Evolutionary conservation across 192 early-diverging fungal genomes (phyloP), one percentile per base, ranked within the genome.

Genomic region (Blastocladiella britannica): DNA sequence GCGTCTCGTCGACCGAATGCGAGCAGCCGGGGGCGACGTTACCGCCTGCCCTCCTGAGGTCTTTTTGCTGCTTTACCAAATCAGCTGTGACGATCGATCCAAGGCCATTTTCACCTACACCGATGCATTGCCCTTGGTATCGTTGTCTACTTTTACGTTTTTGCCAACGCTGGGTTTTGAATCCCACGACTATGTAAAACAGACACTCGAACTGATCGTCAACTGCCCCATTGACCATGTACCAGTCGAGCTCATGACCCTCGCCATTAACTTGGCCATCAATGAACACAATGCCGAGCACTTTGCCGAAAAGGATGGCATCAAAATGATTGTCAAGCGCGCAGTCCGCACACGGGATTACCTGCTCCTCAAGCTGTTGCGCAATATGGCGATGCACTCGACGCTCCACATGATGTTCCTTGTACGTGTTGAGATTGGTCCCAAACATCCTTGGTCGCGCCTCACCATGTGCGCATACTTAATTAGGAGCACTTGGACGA

Each of bases 401-500:
- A 71, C 65, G 24, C 54, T 59, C 4, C 56, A 56, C 52, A 63
- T 73, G 58, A 28, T 62, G 56, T 78, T 78, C 57, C 57, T 76
- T 62, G 73, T 72, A 55, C 23, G 56, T n/a, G n/a, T n/a, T 53
- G 15, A 26, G 0, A 7, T 56, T 30, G 22, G 55, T 2, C 25
- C 54, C n/a, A 22, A 23, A 54, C n/a, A n/a, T n/a, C n/a, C n/a
- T n/a, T n/a, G n/a, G n/a, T n/a, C n/a, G n/a, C n/a, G n/a, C n/a
- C n/a, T n/a, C n/a, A n/a, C n/a, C n/a, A n/a, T n/a, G n/a, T n/a
- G n/a, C n/a, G n/a, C n/a, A n/a, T n/a, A n/a, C n/a, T n/a, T n/a
- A n/a, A n/a, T n/a, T 51, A 74, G 72, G 75, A 77, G 29, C 70
- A 70, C 55, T 71, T 77, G 31, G 75, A 77, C 59, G 75, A 75